These are phyloP conservation scores for Cutaneotrichosporon sp. DNA, from an alignment of 1,284 basidiomycete species.

Conservation along the genomic window DNA sequence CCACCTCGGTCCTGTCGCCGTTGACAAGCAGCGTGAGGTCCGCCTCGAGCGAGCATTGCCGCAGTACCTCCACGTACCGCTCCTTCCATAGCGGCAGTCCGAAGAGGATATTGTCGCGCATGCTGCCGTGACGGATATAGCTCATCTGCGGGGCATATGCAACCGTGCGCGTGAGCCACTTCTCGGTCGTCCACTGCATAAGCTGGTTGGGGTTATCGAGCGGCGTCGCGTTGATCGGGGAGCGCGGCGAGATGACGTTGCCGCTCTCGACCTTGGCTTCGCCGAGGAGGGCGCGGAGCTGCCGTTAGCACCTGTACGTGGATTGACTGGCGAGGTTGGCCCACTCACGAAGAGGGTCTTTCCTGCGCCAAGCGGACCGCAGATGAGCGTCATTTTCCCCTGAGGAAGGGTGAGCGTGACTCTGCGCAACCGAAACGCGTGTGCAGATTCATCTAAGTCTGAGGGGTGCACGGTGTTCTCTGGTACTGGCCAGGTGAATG, in stretches of 20 bases:
- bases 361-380: conserved; percentile 50
- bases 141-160: conserved; percentile 50
- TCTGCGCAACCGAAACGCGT: conserved; percentile 34
- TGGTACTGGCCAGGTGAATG: conserved; percentile 42
- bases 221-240: conserved; percentile 33
- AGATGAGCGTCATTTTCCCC: conserved; percentile 45
- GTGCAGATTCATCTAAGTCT: background rate
- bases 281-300: conserved; percentile 45
- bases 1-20: conserved; percentile 67
- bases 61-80: conserved; percentile 46
- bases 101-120: conserved; percentile 53
- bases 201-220: conserved; percentile 23
- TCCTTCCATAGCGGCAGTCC: conserved; percentile 51
- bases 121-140: conserved; percentile 51
- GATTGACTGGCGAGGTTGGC: background rate
- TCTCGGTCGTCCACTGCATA: conserved; percentile 31
- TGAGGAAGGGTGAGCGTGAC: conserved; percentile 38
- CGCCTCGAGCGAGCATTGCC: conserved; percentile 41
- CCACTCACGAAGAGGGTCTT: conserved; percentile 49
- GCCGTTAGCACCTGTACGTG: background rate
- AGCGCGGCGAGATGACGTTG: conserved; percentile 33
- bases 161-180: conserved; percentile 45
- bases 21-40: conserved; percentile 49
- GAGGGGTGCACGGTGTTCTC: conserved; percentile 2
- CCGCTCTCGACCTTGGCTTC: conserved; percentile 40